Evolutionary conservation across 257 asterid genomes (phyloP), one percentile per base, ranked within the genome.

Genomic region (Salvia rosmarinus): DNA sequence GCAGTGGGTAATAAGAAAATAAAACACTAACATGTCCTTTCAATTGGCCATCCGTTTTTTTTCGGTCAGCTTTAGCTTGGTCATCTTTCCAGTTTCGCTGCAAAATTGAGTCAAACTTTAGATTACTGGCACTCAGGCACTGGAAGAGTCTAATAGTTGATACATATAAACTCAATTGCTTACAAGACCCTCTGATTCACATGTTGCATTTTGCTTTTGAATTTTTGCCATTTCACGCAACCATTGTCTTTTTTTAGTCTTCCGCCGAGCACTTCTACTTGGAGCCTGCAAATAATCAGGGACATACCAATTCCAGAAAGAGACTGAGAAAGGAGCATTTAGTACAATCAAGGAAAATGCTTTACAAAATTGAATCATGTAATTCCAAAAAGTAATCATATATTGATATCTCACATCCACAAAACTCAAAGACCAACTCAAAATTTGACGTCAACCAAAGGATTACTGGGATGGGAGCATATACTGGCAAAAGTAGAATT

Each of bases 231-330:
- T 87, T 81, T 91, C 97, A 44, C 79, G 81, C 81, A 89, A 63
- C 92, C 90, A 89, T 28, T 23, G 76, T 78, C 97, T 82, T 80
- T 89, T 90, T 37, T 71, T 80, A 58, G 68, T 47, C 76, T 88
- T 85, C 66, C 98, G 85, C 72, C 86, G 78, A 62, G 97, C 92
- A 85, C 90, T 89, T 82, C 97, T 90, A 82, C 98, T 93, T 69
- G 89, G 88, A 37, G 34, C 75, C 98, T 93, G 81, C 70, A 72
- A 43, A 72, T 49, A 16, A 72, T 17, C 71, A 67, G 47, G 28
- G 75, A 64, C 58, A 49, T 64, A 57, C 37, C 65, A 47, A 40
- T 65, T 67, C 49, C 70, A 60, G 54, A 25, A 76, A 61, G 23
- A 49, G 49, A 30, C 32, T 35, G 58, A n/a, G 58, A 47, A 69